phyloP scores from a whole-genome alignment of 1,139 yeast genomes.

The Ogataea hybrid region DNA sequence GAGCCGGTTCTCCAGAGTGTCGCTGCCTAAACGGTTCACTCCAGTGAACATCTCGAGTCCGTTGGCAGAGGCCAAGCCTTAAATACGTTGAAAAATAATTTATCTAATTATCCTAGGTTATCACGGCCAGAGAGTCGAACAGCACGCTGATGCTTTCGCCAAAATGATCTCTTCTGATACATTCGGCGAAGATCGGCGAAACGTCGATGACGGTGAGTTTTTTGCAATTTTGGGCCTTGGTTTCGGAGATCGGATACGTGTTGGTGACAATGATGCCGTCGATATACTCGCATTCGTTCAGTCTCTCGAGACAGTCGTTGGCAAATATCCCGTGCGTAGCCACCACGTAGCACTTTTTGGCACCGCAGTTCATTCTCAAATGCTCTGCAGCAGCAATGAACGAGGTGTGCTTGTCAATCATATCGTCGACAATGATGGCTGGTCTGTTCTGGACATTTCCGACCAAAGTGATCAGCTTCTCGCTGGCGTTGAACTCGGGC shows the following conservation, averaged over 20 bases:
- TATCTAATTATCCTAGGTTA: constrained; percentile 38
- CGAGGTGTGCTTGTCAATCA: constrained; percentile 93
- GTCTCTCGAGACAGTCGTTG: constrained; percentile 77
- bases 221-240: constrained; percentile 51
- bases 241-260: constrained; percentile 82
- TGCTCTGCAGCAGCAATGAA: constrained; percentile 98
- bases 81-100: constrained; percentile 1
- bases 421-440: constrained; percentile 92
- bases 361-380: constrained; percentile 91
- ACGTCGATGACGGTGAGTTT: constrained; percentile 89
- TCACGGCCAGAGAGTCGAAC: constrained; percentile 79
- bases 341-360: constrained; percentile 81
- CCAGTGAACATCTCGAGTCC: constrained; percentile 81
- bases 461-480: constrained; percentile 89
- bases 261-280: constrained; percentile 92
- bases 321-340: constrained; percentile 97
- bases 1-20: constrained; percentile 81
- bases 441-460: constrained; percentile 92
- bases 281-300: constrained; percentile 76
- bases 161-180: constrained; percentile 96
- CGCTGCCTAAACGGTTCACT: constrained; percentile 85
- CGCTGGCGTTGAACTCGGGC: constrained; percentile 63
- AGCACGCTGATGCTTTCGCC: constrained; percentile 94
- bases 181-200: constrained; percentile 93
- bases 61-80: constrained; percentile 26